These are phyloP conservation scores for Eremomyces bilateralis DNA, from an alignment of 495 filamentous ascomycete species.

Conservation along the genomic window DNA sequence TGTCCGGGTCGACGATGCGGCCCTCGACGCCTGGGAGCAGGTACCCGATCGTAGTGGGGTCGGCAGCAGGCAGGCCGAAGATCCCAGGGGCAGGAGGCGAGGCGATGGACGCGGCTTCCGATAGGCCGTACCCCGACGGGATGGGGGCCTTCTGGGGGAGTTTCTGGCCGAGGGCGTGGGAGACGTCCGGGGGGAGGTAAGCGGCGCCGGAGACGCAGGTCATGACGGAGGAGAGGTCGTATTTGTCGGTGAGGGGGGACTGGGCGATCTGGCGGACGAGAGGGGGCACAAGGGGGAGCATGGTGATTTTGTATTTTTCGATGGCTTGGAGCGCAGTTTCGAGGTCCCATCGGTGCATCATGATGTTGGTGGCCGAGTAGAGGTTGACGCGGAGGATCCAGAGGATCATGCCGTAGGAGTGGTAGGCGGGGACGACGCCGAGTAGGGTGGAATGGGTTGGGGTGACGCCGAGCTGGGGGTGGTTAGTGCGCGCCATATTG, in stretches of 20 bases:
- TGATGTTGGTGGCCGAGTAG: conserved; percentile 2
- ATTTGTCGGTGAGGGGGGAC: conserved; percentile 5
- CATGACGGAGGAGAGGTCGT: conserved; percentile 5
- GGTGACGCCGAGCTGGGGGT: conserved; percentile 2
- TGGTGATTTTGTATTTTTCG: conserved; percentile 6
- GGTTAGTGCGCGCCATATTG: no score
- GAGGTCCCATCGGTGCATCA: conserved; percentile 7
- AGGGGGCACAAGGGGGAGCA: conserved; percentile 4
- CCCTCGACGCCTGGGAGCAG: conserved; percentile 7
- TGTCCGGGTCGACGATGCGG: conserved; percentile 5
- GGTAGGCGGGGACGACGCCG: conserved; percentile 6
- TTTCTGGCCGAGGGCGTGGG: conserved; percentile 4
- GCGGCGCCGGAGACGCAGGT: conserved; percentile 1
- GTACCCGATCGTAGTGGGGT: conserved; percentile 5
- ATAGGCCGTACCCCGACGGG: conserved; percentile 5
- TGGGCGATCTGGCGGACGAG: conserved; percentile 4
- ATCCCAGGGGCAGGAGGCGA: conserved; percentile 3
- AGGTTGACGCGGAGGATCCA: conserved; percentile 7
- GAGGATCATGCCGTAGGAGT: conserved; percentile 9
- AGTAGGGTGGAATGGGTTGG: conserved; percentile 7
- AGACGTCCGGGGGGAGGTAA: conserved; percentile 4
- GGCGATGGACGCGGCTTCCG: conserved; percentile 6
- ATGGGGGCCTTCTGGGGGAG: conserved; percentile 6
- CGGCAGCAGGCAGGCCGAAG: conserved; percentile 3
- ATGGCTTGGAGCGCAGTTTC: conserved; percentile 4